Evolutionary conservation across 2,329 filamentous ascomycete genomes (phyloP).

Genomic region (Alternaria postmessia): DNA sequence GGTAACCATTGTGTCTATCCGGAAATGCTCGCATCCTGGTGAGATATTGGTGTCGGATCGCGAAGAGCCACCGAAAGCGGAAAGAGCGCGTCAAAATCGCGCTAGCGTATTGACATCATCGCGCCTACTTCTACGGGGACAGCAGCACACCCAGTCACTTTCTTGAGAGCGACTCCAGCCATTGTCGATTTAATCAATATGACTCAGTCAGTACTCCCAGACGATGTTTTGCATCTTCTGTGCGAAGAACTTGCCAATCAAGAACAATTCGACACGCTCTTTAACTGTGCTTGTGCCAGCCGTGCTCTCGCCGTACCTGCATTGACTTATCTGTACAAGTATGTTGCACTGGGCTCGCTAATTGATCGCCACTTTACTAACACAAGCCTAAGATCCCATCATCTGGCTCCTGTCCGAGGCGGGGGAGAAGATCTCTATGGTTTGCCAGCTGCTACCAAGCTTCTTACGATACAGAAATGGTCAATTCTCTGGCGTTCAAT

Average conservation of each 20-base stretch:
- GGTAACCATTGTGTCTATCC: constrained; percentile 51
- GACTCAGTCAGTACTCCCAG: constrained; percentile 54
- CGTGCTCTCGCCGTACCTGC: constrained; percentile 66
- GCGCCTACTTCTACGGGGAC: constrained; percentile 6
- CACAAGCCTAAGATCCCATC: constrained; percentile 49
- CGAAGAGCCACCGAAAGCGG: constrained; percentile 19
- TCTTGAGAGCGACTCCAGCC: neutral
- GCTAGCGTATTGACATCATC: constrained; percentile 29
- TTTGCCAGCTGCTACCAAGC: constrained; percentile 50
- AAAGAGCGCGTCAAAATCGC: constrained; percentile 31
- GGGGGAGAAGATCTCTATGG: constrained; percentile 51
- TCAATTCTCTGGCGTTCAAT: constrained; percentile 73
- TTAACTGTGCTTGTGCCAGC: constrained; percentile 64
- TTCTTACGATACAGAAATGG: constrained; percentile 64
- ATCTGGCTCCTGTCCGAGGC: constrained; percentile 55
- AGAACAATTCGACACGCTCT: constrained; percentile 68
- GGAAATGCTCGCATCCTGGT: constrained; percentile 20
- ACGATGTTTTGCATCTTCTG: constrained; percentile 68
- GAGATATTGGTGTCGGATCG: neutral
- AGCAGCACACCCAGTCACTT: constrained; percentile 1
- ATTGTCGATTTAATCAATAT: constrained; percentile 22
- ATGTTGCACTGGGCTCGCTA: constrained; percentile 26
- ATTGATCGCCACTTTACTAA: neutral
- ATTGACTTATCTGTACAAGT: constrained; percentile 71
- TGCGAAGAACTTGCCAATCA: constrained; percentile 65